Evolutionary conservation across 2,329 filamentous ascomycete species (phyloP).

Genomic region (Ceratocystis destructans): DNA sequence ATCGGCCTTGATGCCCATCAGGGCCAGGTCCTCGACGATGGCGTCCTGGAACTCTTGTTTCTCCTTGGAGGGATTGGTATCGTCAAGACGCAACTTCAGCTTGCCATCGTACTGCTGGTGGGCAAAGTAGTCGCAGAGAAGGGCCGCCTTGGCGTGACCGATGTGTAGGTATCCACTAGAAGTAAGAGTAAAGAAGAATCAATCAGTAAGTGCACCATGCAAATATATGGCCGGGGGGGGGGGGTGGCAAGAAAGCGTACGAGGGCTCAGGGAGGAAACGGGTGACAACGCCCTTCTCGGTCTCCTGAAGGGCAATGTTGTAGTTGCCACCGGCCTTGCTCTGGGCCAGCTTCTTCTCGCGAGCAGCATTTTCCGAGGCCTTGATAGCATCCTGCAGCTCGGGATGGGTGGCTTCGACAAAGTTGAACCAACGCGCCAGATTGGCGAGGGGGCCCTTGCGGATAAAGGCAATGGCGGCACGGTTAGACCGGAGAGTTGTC

Average conservation of each 20-base stretch:
- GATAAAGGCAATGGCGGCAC: slow-evolving; percentile 67
- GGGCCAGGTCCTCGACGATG: slow-evolving; percentile 77
- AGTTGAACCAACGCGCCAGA: slow-evolving; percentile 74
- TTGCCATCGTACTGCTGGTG: slow-evolving; percentile 87
- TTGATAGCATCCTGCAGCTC: slow-evolving; percentile 62
- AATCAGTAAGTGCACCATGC: background rate
- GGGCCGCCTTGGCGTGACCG: slow-evolving; percentile 84
- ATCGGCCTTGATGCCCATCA: slow-evolving; percentile 88
- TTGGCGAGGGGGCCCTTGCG: slow-evolving; percentile 66
- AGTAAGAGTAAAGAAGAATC: background rate
- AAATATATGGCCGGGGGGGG: background rate
- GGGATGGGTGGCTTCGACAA: slow-evolving; percentile 67
- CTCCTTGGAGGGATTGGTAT: slow-evolving; percentile 95
- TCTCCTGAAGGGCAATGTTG: slow-evolving; percentile 73
- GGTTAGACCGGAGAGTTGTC: slow-evolving; percentile 70
- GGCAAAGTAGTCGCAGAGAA: slow-evolving; percentile 93
- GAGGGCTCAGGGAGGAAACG: slow-evolving; percentile 91
- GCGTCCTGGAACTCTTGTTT: slow-evolving; percentile 92
- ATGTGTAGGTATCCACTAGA: slow-evolving; percentile 74
- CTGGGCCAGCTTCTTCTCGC: slow-evolving; percentile 53
- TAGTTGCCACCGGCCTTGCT: slow-evolving; percentile 75
- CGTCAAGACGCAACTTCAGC: slow-evolving; percentile 83
- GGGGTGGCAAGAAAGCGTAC: slow-evolving; percentile 31
- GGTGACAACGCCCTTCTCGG: slow-evolving; percentile 78
- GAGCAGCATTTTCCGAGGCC: slow-evolving; percentile 51